phyloP scores from a whole-genome alignment of 2,329 filamentous ascomycete genomes.

The Cladobotryum mycophilum region DNA sequence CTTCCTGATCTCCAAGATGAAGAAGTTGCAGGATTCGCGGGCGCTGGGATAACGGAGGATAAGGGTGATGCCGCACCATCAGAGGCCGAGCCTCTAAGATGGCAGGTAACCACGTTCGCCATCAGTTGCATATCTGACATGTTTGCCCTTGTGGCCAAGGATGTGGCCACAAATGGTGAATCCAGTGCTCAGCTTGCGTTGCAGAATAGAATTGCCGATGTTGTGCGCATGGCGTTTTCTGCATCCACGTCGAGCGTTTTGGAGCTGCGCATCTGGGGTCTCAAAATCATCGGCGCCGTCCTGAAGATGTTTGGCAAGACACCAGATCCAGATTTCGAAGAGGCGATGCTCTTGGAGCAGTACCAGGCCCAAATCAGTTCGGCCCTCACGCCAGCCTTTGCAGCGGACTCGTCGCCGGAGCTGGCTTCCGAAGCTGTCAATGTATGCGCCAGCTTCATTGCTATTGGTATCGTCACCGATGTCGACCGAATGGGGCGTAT shows the following conservation, averaged over 20 bases:
- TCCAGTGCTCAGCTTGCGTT: slow-evolving; percentile 71
- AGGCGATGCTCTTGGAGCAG: slow-evolving; percentile 91
- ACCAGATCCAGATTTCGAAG: slow-evolving; percentile 94
- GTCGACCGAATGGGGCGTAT: slow-evolving; percentile 98
- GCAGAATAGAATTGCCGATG: slow-evolving; percentile 79
- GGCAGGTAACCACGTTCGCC: slow-evolving; percentile 93
- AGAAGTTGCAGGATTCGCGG: slow-evolving; percentile 91
- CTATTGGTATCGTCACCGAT: slow-evolving; percentile 94
- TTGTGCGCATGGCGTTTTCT: slow-evolving; percentile 94
- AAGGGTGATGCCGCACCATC: slow-evolving; percentile 43
- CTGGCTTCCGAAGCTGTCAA: slow-evolving; percentile 93
- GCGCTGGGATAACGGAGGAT: slow-evolving; percentile 54
- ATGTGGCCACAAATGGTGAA: slow-evolving; percentile 70
- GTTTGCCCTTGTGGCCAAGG: slow-evolving; percentile 70
- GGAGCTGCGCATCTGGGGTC: slow-evolving; percentile 79
- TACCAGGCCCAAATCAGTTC: slow-evolving; percentile 98
- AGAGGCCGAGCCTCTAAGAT: slow-evolving; percentile 82
- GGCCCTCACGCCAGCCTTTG: slow-evolving; percentile 91
- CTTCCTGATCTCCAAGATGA: slow-evolving; percentile 86
- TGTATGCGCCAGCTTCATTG: slow-evolving; percentile 96
- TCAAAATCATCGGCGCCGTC: slow-evolving; percentile 90
- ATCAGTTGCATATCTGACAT: slow-evolving; percentile 85
- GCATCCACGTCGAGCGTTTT: slow-evolving; percentile 91
- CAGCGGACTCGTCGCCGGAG: slow-evolving; percentile 90
- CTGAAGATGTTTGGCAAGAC: slow-evolving; percentile 94